Evolutionary conservation across 108 stramenopile genomes (phyloP).

Genomic region (Aurantiochytrium sp.): DNA sequence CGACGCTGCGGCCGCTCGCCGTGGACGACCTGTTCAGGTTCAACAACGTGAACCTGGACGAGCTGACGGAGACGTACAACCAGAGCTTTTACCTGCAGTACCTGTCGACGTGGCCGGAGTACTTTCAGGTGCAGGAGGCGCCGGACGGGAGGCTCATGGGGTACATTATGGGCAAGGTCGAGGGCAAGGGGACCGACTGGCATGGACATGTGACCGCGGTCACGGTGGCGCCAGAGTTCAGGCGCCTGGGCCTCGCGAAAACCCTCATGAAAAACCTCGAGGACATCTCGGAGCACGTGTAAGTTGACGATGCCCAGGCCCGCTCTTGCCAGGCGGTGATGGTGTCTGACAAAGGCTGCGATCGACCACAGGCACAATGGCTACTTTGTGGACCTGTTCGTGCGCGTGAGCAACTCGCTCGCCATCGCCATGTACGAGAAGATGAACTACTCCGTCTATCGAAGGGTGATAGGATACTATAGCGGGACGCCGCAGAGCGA

Average conservation of each 20-base stretch:
- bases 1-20: slow-evolving; percentile 77
- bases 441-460: slow-evolving; percentile 86
- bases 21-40: slow-evolving; percentile 91
- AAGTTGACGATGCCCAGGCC: slow-evolving; percentile 42
- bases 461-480: slow-evolving; percentile 85
- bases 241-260: slow-evolving; percentile 80
- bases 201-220: slow-evolving; percentile 98
- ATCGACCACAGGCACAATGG: slow-evolving; percentile 45
- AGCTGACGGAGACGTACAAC: slow-evolving; percentile 86
- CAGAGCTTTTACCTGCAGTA: slow-evolving; percentile 84
- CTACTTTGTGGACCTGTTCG: slow-evolving; percentile 97
- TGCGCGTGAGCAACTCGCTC: slow-evolving; percentile 81
- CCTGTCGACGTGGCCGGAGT: slow-evolving; percentile 88
- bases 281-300: slow-evolving; percentile 60
- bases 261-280: slow-evolving; percentile 92
- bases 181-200: slow-evolving; percentile 87
- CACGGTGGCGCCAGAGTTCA: slow-evolving; percentile 84
- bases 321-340: no score
- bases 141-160: slow-evolving; percentile 75
- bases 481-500: slow-evolving; percentile 73
- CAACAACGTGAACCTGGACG: slow-evolving; percentile 95
- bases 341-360: no score
- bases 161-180: slow-evolving; percentile 75
- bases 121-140: slow-evolving; percentile 76
- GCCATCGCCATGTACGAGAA: slow-evolving; percentile 92